Evolutionary conservation across 768 basidiomycete genomes (phyloP).

Genomic region (Boletus sp.): DNA sequence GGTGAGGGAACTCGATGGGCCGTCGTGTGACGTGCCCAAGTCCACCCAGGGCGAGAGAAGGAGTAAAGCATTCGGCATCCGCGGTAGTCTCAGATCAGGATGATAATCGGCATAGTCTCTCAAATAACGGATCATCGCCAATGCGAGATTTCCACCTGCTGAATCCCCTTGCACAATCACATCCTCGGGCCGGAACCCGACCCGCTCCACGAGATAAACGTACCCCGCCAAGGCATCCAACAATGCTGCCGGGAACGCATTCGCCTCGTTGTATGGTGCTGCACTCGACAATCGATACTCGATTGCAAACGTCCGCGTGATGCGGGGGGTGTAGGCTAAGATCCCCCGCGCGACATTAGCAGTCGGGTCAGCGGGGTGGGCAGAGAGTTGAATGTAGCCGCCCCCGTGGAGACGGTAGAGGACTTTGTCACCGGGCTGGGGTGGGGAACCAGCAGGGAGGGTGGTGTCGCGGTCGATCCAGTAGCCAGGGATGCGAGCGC

Average conservation of each 20-base stretch:
- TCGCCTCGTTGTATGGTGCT: conserved; percentile 24
- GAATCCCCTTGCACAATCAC: conserved; percentile 54
- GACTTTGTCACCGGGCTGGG: conserved; percentile 33
- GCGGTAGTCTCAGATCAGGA: conserved; percentile 16
- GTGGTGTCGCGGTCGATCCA: conserved; percentile 31
- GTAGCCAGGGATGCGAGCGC: conserved; percentile 35
- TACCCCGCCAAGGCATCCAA: conserved; percentile 53
- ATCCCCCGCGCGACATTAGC: conserved; percentile 23
- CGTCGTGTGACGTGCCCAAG: conserved; percentile 19
- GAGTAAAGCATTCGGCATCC: conserved; percentile 30
- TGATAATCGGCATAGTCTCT: conserved; percentile 14
- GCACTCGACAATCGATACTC: conserved; percentile 48
- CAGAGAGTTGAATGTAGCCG: conserved; percentile 26
- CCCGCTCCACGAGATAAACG: conserved; percentile 43
- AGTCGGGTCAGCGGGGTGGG: conserved; percentile 26
- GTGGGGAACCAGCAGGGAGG: conserved; percentile 16
- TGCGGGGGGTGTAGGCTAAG: conserved; percentile 9
- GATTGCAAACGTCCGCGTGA: conserved; percentile 36
- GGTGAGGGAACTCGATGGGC: conserved; percentile 38
- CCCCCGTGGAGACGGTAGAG: conserved; percentile 36
- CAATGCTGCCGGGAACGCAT: conserved; percentile 53
- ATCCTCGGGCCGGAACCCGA: conserved; percentile 41
- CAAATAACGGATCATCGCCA: conserved; percentile 40
- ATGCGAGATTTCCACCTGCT: conserved; percentile 51
- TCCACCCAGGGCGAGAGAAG: conserved; percentile 36